Conservation (phyloP, 371 early-diverging fungal genomes). For the Mortierella sp. region DNA sequence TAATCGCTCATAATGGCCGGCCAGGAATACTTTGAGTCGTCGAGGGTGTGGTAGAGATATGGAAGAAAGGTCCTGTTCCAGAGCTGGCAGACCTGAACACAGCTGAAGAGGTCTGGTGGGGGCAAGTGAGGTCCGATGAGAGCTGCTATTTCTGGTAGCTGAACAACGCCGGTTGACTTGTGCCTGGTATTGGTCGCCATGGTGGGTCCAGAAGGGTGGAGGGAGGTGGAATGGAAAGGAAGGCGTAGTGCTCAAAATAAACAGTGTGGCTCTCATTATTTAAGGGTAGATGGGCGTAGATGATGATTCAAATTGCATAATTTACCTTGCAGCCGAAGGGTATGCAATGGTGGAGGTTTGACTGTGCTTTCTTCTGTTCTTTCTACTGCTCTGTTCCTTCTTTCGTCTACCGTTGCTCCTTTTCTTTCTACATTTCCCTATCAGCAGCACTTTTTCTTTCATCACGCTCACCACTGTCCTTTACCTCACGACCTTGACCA, state of each 20-base stretch:
- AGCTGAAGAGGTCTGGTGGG: background rate
- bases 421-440: too few relatives aligned
- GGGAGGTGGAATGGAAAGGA: background rate
- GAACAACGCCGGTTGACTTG: background rate
- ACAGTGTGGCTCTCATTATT: background rate
- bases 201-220: background rate
- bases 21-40: constrained; percentile 1
- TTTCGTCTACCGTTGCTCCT: too few relatives aligned
- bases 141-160: background rate
- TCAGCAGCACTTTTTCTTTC: too few relatives aligned
- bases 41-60: background rate
- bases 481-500: too few relatives aligned
- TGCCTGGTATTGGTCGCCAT: background rate
- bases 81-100: background rate
- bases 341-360: too few relatives aligned
- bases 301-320: too few relatives aligned
- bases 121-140: background rate
- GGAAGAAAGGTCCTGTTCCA: background rate
- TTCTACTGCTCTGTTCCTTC: too few relatives aligned
- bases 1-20: background rate
- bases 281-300: too few relatives aligned
- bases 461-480: too few relatives aligned
- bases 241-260: background rate
- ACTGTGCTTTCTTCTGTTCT: too few relatives aligned
- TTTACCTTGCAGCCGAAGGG: too few relatives aligned